A percentile compares a stretch with the other conserved stretches of the same genome.
phyloP scores from a whole-genome alignment of 139 green algal genomes.

The Asterochloris erici region DNA sequence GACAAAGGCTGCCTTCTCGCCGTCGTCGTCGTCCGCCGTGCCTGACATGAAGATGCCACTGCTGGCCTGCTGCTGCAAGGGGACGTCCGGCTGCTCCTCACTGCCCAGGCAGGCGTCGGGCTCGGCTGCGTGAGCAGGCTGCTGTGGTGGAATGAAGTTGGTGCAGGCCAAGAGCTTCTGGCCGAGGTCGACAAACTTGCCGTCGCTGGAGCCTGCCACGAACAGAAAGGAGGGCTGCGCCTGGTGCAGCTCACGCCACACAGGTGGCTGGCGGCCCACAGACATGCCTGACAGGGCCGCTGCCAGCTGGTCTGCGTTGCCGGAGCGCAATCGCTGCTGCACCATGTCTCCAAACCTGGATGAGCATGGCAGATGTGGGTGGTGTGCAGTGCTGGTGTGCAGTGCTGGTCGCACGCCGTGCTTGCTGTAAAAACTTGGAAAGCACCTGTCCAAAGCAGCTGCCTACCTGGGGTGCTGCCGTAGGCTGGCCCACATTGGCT shows the following conservation, averaged over 20 bases:
- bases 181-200: conserved; percentile 66
- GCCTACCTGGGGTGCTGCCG: conserved; percentile 28
- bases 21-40: background rate
- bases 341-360: conserved; percentile 41
- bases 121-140: background rate
- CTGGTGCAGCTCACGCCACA: conserved; percentile 11
- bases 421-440: background rate
- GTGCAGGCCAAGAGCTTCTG: background rate
- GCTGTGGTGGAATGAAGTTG: background rate
- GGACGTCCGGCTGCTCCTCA: background rate
- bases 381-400: background rate
- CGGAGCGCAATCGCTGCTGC: background rate
- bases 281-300: conserved; percentile 46
- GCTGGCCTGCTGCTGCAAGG: background rate
- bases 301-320: conserved; percentile 21
- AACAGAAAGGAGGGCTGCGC: background rate
- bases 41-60: too few relatives aligned
- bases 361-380: background rate
- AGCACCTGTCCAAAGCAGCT: background rate
- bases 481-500: conserved; percentile 63
- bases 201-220: conserved; percentile 30
- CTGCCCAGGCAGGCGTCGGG: too few relatives aligned
- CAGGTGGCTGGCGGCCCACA: conserved; percentile 34
- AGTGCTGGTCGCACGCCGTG: background rate
- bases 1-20: background rate